Evolutionary conservation across 108 stramenopile genomes (phyloP), one percentile per base, ranked within the genome.

Genomic region (Fragilaria radians): DNA sequence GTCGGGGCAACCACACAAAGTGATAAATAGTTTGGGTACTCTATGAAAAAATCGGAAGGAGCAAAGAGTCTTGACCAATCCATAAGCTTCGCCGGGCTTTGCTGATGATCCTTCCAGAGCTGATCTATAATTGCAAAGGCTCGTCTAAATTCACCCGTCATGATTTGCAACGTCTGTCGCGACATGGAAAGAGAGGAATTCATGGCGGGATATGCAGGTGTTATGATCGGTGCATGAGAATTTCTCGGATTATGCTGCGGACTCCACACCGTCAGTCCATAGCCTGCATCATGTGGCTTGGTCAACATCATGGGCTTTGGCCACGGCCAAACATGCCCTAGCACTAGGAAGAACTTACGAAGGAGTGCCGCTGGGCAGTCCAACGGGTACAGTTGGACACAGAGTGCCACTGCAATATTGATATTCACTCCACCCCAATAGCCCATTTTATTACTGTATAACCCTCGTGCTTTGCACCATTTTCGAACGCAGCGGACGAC

Each of bases 141-240:
- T 25, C 91, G 61, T 46, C 76, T 71, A 61, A 97, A 95, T 63
- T 95, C 92, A 66, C 86, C 88, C 19, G 80, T 82, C 58, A 94
- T 65, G 52, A 95, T 83, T 47, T 86, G 87, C 32, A 89, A 57
- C 3, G 93, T 92, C 73, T 89, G 87, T n/a, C 82, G 54, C 25
- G 80, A 77, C 14, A 98, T 92, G 48, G 79, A 78, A 62, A 95
- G 62, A n/a, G 96, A 86, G 33, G 93, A 95, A 73, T 97, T 97
- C 96, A 96, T 96, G 56, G 96, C 91, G 2, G 98, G 98, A 77
- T 97, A 99, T 5, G 96, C 96, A 1, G 98, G 98, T 28, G 98
- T 99, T 64, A 99, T 90, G 66, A 99, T 97, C 19, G 98, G 98
- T 32, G 93, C 89, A 30, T 87, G 77, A 11, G 36, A 42, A 66